Evolutionary conservation across 257 asterid genomes (phyloP).

Genomic region (Capsicum rhomboideum): DNA sequence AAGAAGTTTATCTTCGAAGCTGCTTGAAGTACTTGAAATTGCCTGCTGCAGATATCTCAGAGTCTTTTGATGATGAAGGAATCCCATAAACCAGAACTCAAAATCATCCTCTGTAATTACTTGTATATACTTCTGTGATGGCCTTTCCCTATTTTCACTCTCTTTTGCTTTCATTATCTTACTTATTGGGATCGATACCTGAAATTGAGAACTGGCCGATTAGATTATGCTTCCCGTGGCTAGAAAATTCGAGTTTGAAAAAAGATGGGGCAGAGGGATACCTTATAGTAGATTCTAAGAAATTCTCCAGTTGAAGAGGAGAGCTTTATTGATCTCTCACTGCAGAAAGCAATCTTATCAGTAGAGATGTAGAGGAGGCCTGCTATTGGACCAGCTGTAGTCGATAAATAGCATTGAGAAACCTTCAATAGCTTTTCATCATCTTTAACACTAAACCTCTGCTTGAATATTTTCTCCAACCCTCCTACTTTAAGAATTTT

Average conservation of each 20-base stretch:
- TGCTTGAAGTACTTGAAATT: constrained; percentile 1
- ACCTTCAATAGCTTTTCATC: constrained; percentile 10
- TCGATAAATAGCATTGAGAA: constrained; percentile 19
- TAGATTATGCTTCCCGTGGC: neutral
- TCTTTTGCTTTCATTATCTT: constrained; percentile 21
- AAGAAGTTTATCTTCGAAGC: neutral
- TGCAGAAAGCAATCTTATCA: constrained; percentile 9
- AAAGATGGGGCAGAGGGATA: neutral
- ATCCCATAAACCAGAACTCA: constrained; percentile 56
- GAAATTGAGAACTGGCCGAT: neutral
- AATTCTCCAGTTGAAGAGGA: constrained; percentile 5
- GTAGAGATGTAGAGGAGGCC: constrained; percentile 14
- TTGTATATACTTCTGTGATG: constrained; percentile 36
- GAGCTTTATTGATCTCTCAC: constrained; percentile 10
- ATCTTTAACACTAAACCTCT: neutral
- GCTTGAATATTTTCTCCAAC: constrained; percentile 3
- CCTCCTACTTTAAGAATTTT: constrained; percentile 12
- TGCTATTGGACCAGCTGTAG: constrained; percentile 16
- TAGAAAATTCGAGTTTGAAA: neutral
- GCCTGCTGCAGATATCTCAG: constrained; percentile 26
- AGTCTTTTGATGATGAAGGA: constrained; percentile 28
- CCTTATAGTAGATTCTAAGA: constrained; percentile 6
- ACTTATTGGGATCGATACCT: constrained; percentile 26
- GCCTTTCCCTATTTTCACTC: constrained; percentile 17
- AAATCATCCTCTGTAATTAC: constrained; percentile 33